A percentile compares a stretch with the other conserved stretches of the same genome.
These are phyloP conservation scores for Schizonepeta tenuifolia DNA, from an alignment of 257 asterid species.

Conservation along the genomic window DNA sequence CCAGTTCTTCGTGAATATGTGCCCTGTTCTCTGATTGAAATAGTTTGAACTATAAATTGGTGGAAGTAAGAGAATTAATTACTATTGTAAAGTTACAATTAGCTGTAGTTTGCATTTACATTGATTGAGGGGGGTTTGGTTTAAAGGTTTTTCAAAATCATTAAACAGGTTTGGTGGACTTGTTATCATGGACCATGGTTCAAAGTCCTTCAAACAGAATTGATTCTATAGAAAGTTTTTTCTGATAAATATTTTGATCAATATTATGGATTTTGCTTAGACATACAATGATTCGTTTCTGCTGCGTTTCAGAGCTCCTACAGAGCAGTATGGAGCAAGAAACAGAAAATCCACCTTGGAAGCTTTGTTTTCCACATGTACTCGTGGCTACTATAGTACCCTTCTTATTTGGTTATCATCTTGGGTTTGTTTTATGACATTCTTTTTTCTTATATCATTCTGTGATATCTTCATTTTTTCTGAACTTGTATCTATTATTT, in stretches of 20 bases:
- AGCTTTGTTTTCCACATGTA: slow-evolving; percentile 81
- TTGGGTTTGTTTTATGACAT: slow-evolving; percentile 66
- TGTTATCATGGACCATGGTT: not conserved
- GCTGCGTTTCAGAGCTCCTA: slow-evolving; percentile 53
- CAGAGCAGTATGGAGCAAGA: slow-evolving; percentile 48
- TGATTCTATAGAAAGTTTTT: not conserved
- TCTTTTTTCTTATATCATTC: not conserved
- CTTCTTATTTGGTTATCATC: slow-evolving; percentile 93
- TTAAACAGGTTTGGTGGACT: not conserved
- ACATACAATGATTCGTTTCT: slow-evolving; percentile 11
- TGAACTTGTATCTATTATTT: slow-evolving; percentile 22
- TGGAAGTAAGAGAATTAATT: not conserved
- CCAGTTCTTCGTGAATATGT: not conserved
- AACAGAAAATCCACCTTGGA: slow-evolving; percentile 76
- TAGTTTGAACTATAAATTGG: slow-evolving; percentile 4
- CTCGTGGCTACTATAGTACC: slow-evolving; percentile 77
- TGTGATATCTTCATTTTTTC: not conserved
- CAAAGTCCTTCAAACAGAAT: not conserved
- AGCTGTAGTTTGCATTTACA: not conserved
- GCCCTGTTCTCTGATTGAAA: not conserved
- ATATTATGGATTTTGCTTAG: slow-evolving; percentile 12
- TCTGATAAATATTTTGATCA: not conserved
- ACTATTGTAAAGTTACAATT: not conserved
- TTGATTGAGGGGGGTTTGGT: not conserved
- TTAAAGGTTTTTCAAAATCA: not conserved